A percentile compares a stretch with the other conserved stretches of the same genome.
phyloP scores from a whole-genome alignment of 768 basidiomycete genomes.

The Rhodotorula kratochvilovae region DNA sequence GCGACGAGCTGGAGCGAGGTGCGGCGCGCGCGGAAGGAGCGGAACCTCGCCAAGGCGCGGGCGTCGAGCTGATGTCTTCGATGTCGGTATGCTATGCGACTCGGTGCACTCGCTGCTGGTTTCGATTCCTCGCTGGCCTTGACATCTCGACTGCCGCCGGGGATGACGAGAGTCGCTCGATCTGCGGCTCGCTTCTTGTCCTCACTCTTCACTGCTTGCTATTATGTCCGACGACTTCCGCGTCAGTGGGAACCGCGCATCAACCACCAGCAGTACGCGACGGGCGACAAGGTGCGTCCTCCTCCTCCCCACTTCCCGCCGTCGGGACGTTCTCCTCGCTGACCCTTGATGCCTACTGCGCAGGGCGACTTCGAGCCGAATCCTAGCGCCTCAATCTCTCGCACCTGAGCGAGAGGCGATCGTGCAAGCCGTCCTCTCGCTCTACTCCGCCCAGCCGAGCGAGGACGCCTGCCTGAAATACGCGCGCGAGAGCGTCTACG shows the following conservation, averaged over 20 bases:
- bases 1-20: conserved; percentile 13
- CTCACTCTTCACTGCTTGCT: no score
- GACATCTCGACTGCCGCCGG: no score
- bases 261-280: background rate
- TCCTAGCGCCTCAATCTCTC: background rate
- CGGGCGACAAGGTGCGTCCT: background rate
- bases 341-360: no score
- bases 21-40: background rate
- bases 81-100: no score
- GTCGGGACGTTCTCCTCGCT: no score
- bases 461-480: conserved; percentile 5
- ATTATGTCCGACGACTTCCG: conserved; percentile 4
- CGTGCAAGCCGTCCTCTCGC: background rate
- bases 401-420: background rate
- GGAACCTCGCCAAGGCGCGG: background rate
- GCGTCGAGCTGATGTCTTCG: background rate
- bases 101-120: no score
- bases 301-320: no score
- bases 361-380: background rate
- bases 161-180: no score
- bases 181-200: no score
- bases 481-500: conserved; percentile 1
- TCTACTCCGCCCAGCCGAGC: background rate
- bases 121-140: no score
- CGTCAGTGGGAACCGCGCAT: background rate